Percentiles rank a stretch among this genome's conserved stretches.
phyloP scores from a whole-genome alignment of 176 grass and related monocot species.

The Pharus latifolius region DNA sequence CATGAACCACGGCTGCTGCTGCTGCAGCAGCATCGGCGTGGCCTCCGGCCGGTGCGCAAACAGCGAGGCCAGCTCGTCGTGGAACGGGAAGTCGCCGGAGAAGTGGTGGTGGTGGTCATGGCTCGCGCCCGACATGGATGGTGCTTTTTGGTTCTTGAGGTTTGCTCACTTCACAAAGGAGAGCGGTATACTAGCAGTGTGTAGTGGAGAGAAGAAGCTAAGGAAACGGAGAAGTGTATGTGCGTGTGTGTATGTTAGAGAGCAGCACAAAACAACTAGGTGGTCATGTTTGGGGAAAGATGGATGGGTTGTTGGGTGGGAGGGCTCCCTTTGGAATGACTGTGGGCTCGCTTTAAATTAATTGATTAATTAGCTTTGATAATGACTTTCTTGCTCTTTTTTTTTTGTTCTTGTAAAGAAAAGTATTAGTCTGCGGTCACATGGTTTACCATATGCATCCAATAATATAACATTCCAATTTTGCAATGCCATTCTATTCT shows the following conservation, averaged over 20 bases:
- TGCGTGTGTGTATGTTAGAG: constrained; percentile 7
- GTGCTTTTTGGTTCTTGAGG: not conserved
- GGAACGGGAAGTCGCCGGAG: constrained; percentile 33
- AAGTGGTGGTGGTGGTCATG: constrained; percentile 21
- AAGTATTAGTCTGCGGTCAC: not conserved
- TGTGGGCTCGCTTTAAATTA: not conserved
- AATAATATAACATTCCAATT: not conserved
- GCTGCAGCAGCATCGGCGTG: not conserved
- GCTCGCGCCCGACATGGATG: constrained; percentile 37
- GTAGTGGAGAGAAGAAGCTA: not conserved
- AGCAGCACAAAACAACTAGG: not conserved
- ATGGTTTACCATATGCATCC: not conserved
- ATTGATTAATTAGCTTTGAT: constrained; percentile 3
- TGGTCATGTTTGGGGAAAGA: constrained; percentile 28
- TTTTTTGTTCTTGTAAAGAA: not conserved
- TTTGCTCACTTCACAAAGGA: constrained; percentile 16
- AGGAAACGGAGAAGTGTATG: not conserved
- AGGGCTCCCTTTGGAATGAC: not conserved
- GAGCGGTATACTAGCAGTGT: not conserved
- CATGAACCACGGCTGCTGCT: constrained; percentile 9
- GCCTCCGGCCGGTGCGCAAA: constrained; percentile 31
- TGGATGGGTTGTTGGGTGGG: constrained; percentile 29
- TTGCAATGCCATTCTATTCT: not conserved
- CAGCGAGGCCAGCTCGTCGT: constrained; percentile 58
- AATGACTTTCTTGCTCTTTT: not conserved